Conservation (phyloP, 495 filamentous ascomycete genomes). For the Lineolata rhizophorae region DNA sequence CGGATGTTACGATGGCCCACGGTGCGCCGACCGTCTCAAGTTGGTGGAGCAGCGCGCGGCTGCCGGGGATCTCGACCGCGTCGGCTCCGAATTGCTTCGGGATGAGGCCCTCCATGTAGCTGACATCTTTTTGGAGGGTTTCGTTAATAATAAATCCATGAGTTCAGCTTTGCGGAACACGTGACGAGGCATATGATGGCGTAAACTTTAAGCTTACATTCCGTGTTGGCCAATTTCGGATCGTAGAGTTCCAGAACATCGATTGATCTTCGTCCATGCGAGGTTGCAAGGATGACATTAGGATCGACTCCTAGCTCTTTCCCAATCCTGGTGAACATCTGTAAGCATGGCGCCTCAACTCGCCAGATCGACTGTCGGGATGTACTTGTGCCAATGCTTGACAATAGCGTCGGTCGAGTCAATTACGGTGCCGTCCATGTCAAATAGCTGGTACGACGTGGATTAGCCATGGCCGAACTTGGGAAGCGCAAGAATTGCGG, state of each 20-base stretch:
- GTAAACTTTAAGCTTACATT: no score
- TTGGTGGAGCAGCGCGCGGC: conserved; percentile 31
- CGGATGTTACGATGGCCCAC: conserved; percentile 90
- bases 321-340: conserved; percentile 37
- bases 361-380: no score
- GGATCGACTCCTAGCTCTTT: conserved; percentile 67
- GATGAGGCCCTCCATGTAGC: conserved; percentile 52
- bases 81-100: conserved; percentile 54
- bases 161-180: neutral
- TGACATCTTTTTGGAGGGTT: conserved; percentile 36
- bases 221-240: conserved; percentile 67
- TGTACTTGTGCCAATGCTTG: conserved; percentile 69
- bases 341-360: no score
- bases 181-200: no score
- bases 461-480: no score
- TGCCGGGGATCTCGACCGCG: conserved; percentile 63
- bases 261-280: conserved; percentile 71
- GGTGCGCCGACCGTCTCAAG: conserved; percentile 33
- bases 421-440: conserved; percentile 76
- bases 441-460: conserved; percentile 57
- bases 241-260: conserved; percentile 57
- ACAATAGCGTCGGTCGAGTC: conserved; percentile 66
- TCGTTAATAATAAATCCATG: neutral
- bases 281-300: conserved; percentile 60
- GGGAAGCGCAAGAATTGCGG: no score